Evolutionary conservation across 805 yeast species (phyloP).

Genomic region (Isabelozyma pseudorhagii): DNA sequence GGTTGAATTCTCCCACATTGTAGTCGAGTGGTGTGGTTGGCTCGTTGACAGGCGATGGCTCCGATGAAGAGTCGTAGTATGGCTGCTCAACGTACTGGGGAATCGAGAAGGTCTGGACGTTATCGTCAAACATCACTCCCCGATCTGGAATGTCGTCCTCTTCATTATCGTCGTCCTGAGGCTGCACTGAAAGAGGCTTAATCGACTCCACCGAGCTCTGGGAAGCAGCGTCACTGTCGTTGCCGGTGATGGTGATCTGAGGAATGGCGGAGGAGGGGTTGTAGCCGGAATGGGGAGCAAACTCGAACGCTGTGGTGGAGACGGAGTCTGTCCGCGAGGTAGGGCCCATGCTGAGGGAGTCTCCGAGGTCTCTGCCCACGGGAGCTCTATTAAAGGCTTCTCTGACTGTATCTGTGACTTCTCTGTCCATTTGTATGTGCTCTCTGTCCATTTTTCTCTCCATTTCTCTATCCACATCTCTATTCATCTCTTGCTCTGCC

Average conservation of each 20-base stretch:
- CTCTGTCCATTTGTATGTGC: not conserved
- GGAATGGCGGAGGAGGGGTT: not conserved
- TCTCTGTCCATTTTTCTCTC: not conserved
- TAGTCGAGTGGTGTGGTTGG: not conserved
- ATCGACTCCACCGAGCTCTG: constrained; percentile 9
- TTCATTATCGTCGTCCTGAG: constrained; percentile 4
- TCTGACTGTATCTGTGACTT: no score
- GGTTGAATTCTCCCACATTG: not conserved
- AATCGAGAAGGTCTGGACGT: not conserved
- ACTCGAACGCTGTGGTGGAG: not conserved
- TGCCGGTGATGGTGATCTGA: not conserved
- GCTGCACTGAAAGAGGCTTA: constrained; percentile 16
- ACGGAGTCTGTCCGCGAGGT: not conserved
- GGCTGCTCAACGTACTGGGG: not conserved
- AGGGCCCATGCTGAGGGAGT: not conserved
- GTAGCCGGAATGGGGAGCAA: not conserved
- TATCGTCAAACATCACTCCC: not conserved
- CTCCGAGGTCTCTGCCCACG: no score
- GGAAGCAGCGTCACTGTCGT: not conserved
- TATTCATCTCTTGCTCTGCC: no score
- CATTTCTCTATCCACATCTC: not conserved
- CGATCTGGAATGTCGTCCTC: not conserved
- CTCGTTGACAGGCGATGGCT: not conserved
- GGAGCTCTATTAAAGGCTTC: no score
- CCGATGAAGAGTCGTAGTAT: not conserved